Percentiles rank a stretch among this genome's conserved stretches.
These are phyloP conservation scores for Rhodotorula sp. DNA, from an alignment of 1,284 basidiomycete species.

Conservation along the genomic window DNA sequence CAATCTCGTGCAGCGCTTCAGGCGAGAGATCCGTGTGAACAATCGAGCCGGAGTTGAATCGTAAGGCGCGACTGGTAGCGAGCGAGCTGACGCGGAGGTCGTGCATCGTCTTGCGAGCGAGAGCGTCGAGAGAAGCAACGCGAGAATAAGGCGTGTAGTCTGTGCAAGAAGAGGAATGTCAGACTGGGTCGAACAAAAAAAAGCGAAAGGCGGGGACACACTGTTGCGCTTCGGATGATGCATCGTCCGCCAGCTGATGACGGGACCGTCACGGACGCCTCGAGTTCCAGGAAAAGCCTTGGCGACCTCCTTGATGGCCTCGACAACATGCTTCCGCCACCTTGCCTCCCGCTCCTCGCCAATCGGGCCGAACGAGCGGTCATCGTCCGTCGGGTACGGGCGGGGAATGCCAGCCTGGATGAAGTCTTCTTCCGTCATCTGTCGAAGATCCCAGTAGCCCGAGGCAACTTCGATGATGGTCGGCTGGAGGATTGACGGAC, in stretches of 20 bases:
- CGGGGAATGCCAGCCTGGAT: conserved; percentile 17
- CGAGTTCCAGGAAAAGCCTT: conserved; percentile 21
- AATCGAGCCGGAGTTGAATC: conserved; percentile 1
- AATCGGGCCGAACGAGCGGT: conserved; percentile 26
- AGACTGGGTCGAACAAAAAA: background rate
- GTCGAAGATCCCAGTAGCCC: conserved; percentile 33
- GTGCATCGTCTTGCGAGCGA: conserved; percentile 33
- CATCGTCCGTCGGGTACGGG: conserved; percentile 31
- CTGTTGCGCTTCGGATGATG: conserved; percentile 38
- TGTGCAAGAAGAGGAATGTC: background rate
- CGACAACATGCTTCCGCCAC: conserved; percentile 18
- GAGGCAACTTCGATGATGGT: conserved; percentile 28
- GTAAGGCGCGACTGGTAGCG: conserved; percentile 25
- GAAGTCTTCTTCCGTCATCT: conserved; percentile 35
- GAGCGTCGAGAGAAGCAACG: conserved; percentile 28
- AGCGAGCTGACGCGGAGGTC: conserved; percentile 34
- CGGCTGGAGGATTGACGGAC: conserved; percentile 21
- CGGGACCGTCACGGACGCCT: conserved; percentile 25
- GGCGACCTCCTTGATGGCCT: conserved; percentile 30
- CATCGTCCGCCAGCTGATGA: conserved; percentile 33
- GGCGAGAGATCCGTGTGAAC: conserved; percentile 9
- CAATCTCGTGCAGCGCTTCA: conserved; percentile 11
- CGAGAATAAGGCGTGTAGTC: conserved; percentile 37
- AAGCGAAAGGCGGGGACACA: background rate
- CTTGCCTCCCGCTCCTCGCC: conserved; percentile 22